These are phyloP conservation scores for Tolypocladium tundrense DNA, from an alignment of 2,329 filamentous ascomycete species.

Conservation along the genomic window DNA sequence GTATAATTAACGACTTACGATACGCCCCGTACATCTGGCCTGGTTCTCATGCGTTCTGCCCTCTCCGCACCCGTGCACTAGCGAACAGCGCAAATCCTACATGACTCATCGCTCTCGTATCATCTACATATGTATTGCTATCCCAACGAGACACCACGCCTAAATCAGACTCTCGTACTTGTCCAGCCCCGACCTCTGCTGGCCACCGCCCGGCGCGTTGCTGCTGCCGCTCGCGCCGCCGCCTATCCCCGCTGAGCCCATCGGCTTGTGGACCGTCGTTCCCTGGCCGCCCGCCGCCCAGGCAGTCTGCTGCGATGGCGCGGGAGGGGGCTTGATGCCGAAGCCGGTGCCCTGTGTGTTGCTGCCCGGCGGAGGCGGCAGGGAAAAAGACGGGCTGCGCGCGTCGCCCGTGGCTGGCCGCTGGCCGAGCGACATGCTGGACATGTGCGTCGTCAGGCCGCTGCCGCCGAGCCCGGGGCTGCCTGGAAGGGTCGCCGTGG, in stretches of 20 bases:
- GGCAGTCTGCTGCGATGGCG: slow-evolving; percentile 10
- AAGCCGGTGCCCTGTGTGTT: slow-evolving; percentile 28
- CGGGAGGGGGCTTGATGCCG: slow-evolving; percentile 36
- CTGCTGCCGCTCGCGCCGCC: slow-evolving; percentile 15
- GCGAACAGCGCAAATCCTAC: background rate
- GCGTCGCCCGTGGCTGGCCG: slow-evolving; percentile 22
- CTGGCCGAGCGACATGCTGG: slow-evolving; percentile 36
- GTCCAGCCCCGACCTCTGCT: slow-evolving; percentile 46
- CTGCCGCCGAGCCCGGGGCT: slow-evolving; percentile 21
- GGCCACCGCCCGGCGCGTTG: slow-evolving; percentile 14
- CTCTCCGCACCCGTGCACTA: background rate
- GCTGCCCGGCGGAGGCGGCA: slow-evolving; percentile 42
- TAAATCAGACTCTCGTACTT: slow-evolving; percentile 59
- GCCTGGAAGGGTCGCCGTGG: slow-evolving; percentile 11
- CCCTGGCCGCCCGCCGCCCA: slow-evolving; percentile 12
- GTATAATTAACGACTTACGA: background rate
- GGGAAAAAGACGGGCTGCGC: slow-evolving; percentile 40
- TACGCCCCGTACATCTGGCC: background rate
- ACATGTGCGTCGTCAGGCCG: slow-evolving; percentile 32
- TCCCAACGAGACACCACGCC: slow-evolving; percentile 1
- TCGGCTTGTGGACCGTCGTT: slow-evolving; percentile 6
- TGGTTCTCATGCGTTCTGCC: background rate
- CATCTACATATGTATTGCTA: background rate
- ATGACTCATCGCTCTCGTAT: background rate
- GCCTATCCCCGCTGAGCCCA: slow-evolving; percentile 10